Base-by-base conservation (phyloP, 768 basidiomycete species). In the Auriscalpium orientale region DNA sequence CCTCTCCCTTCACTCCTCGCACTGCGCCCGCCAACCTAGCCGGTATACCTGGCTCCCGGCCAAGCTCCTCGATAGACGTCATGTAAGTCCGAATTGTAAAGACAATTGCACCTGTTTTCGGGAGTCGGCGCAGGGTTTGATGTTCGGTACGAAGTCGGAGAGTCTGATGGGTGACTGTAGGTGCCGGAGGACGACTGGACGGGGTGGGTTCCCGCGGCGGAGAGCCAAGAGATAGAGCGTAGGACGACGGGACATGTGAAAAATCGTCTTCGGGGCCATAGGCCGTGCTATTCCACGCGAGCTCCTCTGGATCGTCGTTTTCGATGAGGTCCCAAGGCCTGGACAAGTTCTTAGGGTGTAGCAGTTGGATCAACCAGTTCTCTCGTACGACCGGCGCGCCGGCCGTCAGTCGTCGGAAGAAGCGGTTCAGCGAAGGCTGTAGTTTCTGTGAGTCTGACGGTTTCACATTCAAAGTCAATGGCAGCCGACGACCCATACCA, bases 361-460 rank as follows among this genome's bases (percentile, higher is more conserved):
- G 75, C 51, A 74, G 66, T 61, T 76, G 75, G 50, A 78, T 65
- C 53, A 69, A 69, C 68, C 84, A 89, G 68, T 91, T 90, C 70
- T 84, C 85, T 51, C 89, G 80, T 56, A 76, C 68, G 49, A 90
- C 82, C 8, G 87, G 83, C 67, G 86, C 84, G 67, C 86, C 81
- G 46, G 85, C 74, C 28, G 79, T 59, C 63, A 90, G 66, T 50
- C 83, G 79, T 61, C 74, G 78, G 74, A 91, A 87, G 74, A 84
- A 91, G 50, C 85, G 79, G 59, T 78, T 80, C 72, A 89, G 75
- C 62, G 83, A 84, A 34, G 68, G 70, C 56, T 87, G 77, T 36
- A 89, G 74, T 66, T 81, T 84, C 58, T 80, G 79, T 64, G 76
- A 68, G 66, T 84, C 83, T 85, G 58, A 40, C 36, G 57, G 66